Evolutionary conservation across 2,329 filamentous ascomycete genomes (phyloP).

Genomic region (Emmonsiellopsis sp.): DNA sequence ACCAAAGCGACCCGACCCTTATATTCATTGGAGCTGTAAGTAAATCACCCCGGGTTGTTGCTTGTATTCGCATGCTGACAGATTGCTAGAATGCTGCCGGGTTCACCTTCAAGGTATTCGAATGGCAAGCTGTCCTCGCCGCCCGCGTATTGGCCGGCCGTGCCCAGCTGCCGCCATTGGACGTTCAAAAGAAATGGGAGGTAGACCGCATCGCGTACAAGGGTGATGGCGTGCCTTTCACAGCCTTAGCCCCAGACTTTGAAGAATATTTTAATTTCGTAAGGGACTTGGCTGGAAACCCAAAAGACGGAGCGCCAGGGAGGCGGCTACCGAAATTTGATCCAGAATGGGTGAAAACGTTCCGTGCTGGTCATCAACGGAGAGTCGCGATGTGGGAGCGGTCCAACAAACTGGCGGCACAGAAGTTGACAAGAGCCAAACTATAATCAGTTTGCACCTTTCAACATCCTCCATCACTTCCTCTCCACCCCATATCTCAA

Average conservation of each 20-base stretch:
- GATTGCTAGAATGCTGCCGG: slow-evolving; percentile 24
- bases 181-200: slow-evolving; percentile 50
- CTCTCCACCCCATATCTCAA: too few species aligned
- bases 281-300: slow-evolving; percentile 33
- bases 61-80: not conserved
- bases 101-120: slow-evolving; percentile 59
- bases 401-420: slow-evolving; percentile 28
- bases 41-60: slow-evolving; percentile 1
- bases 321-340: slow-evolving; percentile 35
- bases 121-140: slow-evolving; percentile 57
- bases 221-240: slow-evolving; percentile 50
- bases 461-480: not conserved
- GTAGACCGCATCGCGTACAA: slow-evolving; percentile 41
- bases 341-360: slow-evolving; percentile 32
- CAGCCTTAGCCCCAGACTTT: slow-evolving; percentile 51
- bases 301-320: slow-evolving; percentile 27
- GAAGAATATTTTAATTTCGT: slow-evolving; percentile 54
- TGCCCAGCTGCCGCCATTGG: slow-evolving; percentile 38
- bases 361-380: slow-evolving; percentile 46
- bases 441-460: not conserved
- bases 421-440: not conserved
- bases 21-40: slow-evolving; percentile 52
- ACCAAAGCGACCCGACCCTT: slow-evolving; percentile 64
- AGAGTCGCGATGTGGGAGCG: slow-evolving; percentile 51
- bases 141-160: slow-evolving; percentile 50